Evolutionary conservation across 306 rosid species (phyloP), one percentile per base, ranked within the genome.

Genomic region (Phaseolus lunatus): DNA sequence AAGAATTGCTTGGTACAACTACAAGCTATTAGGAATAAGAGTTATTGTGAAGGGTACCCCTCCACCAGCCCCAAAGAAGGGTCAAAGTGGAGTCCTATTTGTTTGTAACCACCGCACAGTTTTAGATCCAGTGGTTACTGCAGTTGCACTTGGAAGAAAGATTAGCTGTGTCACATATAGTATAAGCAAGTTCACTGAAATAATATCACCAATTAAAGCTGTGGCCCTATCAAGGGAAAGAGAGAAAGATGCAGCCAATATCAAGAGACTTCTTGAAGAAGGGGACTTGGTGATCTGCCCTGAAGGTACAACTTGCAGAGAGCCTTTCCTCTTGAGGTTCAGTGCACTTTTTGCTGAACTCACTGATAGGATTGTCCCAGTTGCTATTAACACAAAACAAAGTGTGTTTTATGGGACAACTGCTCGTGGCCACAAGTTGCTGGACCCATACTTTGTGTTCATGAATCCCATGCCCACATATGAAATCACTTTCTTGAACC

Each of bases 221-320:
- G 92, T 95, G 24, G 96, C 97, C 0, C 75, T 95, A 8, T 87
- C 99, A 1, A 84, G 99, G 65, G 99, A 95, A 52, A 79, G 97
- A 65, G 97, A 90, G 41, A 92, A 75, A 76, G 99, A 95, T 18
- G 99, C 97, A 0, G 97, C 81, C 0, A 84, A 90, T 15, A 95
- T 95, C 14, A 89, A 78, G 52, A 87, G 82, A 6, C 67, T 92
- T 66, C 96, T 95, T 13, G 88, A 90, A 73, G 97, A 95, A 65
- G 99, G 99, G 1, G 99, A 92, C 65, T 73, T 95, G 16, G 93
- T 95, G 65, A 92, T 95, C 53, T 95, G 91, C 67, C 99, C 97
- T 0, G 99, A 95, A 78, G 99, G 99, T 2, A 95, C 97, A 1
- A 95, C 97, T 1, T 95, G 99, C 13, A 85, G 99, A 8, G 99